phyloP scores from a whole-genome alignment of 2,329 filamentous ascomycete genomes.

The Aspergillus terreus region DNA sequence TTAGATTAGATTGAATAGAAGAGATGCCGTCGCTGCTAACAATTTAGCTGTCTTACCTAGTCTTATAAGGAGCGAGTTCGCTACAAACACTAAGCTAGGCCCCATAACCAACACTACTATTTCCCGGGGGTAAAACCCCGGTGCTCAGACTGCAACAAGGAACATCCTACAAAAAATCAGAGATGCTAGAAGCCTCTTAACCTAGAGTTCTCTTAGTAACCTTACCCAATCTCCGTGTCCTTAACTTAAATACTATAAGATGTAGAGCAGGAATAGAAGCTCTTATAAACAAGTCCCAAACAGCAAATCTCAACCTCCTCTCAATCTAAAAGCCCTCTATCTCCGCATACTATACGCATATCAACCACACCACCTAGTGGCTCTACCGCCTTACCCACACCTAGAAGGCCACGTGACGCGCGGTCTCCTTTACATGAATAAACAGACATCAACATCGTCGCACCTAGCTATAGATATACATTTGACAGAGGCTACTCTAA shows the following conservation, averaged over 20 bases:
- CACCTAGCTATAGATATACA: too few species aligned
- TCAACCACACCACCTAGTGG: slow-evolving; percentile 23
- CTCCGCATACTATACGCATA: slow-evolving; percentile 15
- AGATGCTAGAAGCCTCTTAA: slow-evolving; percentile 6
- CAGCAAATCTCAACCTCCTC: slow-evolving; percentile 20
- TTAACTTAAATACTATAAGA: slow-evolving; percentile 22
- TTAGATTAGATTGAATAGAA: slow-evolving; percentile 19
- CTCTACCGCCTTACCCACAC: slow-evolving; percentile 20
- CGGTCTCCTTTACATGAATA: slow-evolving; percentile 24
- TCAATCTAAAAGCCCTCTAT: slow-evolving; percentile 17
- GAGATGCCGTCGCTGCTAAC: slow-evolving; percentile 18
- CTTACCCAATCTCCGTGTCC: slow-evolving; percentile 15
- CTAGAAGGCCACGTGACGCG: slow-evolving; percentile 10
- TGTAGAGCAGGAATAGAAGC: slow-evolving; percentile 21
- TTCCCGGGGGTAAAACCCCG: slow-evolving; percentile 13
- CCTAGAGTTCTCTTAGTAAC: slow-evolving; percentile 15
- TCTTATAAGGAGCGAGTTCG: slow-evolving; percentile 19
- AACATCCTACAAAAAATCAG: slow-evolving; percentile 18
- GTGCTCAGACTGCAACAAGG: slow-evolving; percentile 16
- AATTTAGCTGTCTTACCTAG: slow-evolving; percentile 22
- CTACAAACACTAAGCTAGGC: slow-evolving; percentile 18
- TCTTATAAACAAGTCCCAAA: slow-evolving; percentile 24
- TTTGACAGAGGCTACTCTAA: too few species aligned
- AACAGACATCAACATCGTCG: not conserved
- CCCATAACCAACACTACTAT: slow-evolving; percentile 18